phyloP scores from a whole-genome alignment of 106 monocot species.

The Alisma plantagoaquatica region DNA sequence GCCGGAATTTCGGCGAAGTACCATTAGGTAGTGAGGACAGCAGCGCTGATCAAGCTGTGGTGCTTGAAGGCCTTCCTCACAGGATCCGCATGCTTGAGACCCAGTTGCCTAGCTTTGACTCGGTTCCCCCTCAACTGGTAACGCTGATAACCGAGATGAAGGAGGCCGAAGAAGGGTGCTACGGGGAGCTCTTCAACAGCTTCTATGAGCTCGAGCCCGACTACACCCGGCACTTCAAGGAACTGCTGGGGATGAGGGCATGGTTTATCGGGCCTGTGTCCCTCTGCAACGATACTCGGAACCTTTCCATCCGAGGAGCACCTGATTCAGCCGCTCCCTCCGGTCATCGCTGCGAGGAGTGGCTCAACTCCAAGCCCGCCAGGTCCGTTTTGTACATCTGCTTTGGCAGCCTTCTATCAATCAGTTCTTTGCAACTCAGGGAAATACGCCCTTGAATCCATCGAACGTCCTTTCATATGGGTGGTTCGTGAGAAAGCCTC shows the following conservation, averaged over 20 bases:
- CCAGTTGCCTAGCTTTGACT: too few relatives aligned
- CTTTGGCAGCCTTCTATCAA: constrained; percentile 12
- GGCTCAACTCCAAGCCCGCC: constrained; percentile 8
- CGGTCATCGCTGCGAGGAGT: not conserved
- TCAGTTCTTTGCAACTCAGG: not conserved
- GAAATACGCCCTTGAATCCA: constrained; percentile 22
- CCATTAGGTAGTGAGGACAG: not conserved
- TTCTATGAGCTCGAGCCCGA: constrained; percentile 5
- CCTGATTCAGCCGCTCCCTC: not conserved
- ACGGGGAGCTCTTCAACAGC: constrained; percentile 4
- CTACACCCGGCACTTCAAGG: not conserved
- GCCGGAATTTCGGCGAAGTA: not conserved
- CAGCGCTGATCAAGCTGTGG: not conserved
- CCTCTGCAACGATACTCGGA: not conserved
- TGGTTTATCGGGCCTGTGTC: constrained; percentile 6
- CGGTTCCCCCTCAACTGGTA: too few relatives aligned
- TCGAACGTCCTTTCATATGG: constrained; percentile 21
- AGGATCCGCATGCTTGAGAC: too few relatives aligned
- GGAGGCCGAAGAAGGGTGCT: not conserved
- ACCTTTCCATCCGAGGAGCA: not conserved
- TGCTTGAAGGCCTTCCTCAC: too few relatives aligned
- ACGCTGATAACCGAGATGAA: too few relatives aligned
- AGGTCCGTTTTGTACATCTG: constrained; percentile 18
- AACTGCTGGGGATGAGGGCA: not conserved
- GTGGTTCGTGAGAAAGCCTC: too few relatives aligned